Conservation (phyloP, 495 filamentous ascomycete species). For the Talaromyces ruber region DNA sequence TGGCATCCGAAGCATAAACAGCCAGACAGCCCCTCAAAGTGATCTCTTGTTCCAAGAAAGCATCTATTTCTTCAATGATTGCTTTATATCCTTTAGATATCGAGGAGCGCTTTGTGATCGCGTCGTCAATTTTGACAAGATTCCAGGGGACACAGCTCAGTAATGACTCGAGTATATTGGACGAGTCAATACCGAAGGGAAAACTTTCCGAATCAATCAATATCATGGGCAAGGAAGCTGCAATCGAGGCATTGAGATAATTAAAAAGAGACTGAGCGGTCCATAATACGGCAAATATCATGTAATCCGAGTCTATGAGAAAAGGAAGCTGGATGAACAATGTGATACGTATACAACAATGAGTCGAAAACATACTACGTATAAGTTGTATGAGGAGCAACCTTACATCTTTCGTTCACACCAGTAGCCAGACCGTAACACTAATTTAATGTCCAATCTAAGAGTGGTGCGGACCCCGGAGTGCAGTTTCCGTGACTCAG, state of each 20-base stretch:
- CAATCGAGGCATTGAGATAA: not conserved
- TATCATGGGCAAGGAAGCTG: not conserved
- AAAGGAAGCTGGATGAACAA: not conserved
- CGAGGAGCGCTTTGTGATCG: too few relatives aligned
- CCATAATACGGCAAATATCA: not conserved
- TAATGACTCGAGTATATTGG: too few relatives aligned
- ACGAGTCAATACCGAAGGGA: not conserved
- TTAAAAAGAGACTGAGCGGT: not conserved
- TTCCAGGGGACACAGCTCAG: too few relatives aligned
- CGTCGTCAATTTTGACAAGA: too few relatives aligned
- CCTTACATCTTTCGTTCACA: not conserved
- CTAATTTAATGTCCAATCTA: not conserved
- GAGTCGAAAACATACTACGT: too few relatives aligned
- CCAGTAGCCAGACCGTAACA: not conserved
- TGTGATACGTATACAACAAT: not conserved
- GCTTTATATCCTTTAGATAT: not conserved
- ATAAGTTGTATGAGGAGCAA: not conserved
- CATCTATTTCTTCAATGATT: not conserved
- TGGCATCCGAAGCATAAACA: not conserved
- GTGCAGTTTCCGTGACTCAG: not conserved
- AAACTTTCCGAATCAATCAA: too few relatives aligned
- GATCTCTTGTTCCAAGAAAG: not conserved
- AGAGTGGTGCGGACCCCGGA: not conserved
- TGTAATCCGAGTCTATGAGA: not conserved
- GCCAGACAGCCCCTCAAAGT: not conserved